phyloP scores from a whole-genome alignment of 805 yeast species.

The Candida koratica region DNA sequence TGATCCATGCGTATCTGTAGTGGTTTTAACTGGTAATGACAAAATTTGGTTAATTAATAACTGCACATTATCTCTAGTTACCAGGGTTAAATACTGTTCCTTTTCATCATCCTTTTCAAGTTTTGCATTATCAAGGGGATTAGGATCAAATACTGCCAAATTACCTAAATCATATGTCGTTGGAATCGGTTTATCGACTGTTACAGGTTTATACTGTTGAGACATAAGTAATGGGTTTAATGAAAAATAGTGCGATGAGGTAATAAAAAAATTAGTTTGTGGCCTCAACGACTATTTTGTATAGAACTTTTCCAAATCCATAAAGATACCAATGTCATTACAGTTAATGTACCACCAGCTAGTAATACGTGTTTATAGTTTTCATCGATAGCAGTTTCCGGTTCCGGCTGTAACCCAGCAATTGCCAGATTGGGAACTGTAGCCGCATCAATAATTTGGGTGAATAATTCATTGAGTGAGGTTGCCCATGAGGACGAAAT shows the following conservation, averaged over 20 bases:
- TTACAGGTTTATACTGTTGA: slow-evolving; percentile 57
- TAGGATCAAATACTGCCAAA: slow-evolving; percentile 83
- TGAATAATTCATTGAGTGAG: slow-evolving; percentile 77
- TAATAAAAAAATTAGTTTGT: background rate
- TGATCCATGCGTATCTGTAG: slow-evolving; percentile 65
- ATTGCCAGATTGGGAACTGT: slow-evolving; percentile 73
- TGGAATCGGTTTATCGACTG: slow-evolving; percentile 89
- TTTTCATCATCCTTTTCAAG: slow-evolving; percentile 52
- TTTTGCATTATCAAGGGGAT: slow-evolving; percentile 67
- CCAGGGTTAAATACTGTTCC: slow-evolving; percentile 59
- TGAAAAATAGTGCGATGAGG: slow-evolving; percentile 15
- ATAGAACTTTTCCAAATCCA: slow-evolving; percentile 59
- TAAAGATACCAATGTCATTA: slow-evolving; percentile 57
- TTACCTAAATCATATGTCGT: slow-evolving; percentile 87
- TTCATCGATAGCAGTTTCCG: slow-evolving; percentile 52
- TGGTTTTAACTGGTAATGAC: slow-evolving; percentile 82
- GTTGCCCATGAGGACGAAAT: slow-evolving; percentile 88
- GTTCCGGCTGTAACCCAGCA: slow-evolving; percentile 60
- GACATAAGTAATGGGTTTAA: too few relatives aligned
- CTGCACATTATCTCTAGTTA: slow-evolving; percentile 91
- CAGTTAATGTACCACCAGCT: slow-evolving; percentile 67
- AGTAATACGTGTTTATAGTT: slow-evolving; percentile 51
- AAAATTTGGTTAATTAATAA: slow-evolving; percentile 84
- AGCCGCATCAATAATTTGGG: slow-evolving; percentile 86
- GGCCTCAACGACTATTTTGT: too few relatives aligned